phyloP scores from a whole-genome alignment of 139 green algal species.

The Ulvella scutata region DNA sequence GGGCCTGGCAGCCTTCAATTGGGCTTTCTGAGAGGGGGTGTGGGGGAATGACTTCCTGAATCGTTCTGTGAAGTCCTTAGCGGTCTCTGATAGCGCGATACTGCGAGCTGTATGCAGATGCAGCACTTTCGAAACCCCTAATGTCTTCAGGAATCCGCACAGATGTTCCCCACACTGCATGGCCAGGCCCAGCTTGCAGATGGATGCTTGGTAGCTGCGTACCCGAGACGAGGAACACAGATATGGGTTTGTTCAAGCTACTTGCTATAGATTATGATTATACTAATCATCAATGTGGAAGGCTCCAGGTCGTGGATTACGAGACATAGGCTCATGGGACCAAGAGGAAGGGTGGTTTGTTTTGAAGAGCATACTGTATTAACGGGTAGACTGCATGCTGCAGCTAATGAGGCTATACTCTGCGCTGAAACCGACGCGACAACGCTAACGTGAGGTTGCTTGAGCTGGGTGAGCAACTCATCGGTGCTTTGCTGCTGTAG shows the following conservation, averaged over 20 bases:
- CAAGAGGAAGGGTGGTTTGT: too few species aligned
- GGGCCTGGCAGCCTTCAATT: too few species aligned
- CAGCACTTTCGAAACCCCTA: constrained; percentile 50
- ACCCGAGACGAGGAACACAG: too few species aligned
- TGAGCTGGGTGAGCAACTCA: constrained; percentile 47
- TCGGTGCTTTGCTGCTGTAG: constrained; percentile 76
- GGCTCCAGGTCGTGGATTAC: too few species aligned
- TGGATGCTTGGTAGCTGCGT: too few species aligned
- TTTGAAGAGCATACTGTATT: too few species aligned
- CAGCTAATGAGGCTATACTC: constrained; percentile 14
- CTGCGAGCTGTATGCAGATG: constrained; percentile 47
- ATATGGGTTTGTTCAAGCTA: too few species aligned
- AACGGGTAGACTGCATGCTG: background rate
- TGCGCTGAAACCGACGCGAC: constrained; percentile 78
- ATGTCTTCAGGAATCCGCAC: constrained; percentile 23
- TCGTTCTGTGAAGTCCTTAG: constrained; percentile 60
- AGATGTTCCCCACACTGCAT: background rate
- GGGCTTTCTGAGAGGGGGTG: background rate
- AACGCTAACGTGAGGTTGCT: constrained; percentile 25
- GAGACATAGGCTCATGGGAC: too few species aligned
- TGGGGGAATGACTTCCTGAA: constrained; percentile 11
- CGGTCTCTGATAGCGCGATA: constrained; percentile 64
- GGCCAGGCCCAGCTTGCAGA: constrained; percentile 12
- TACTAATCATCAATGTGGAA: too few species aligned
- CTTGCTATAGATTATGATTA: too few species aligned